Percentiles rank a stretch among this genome's conserved stretches.
Conservation (phyloP, 495 filamentous ascomycete genomes). For the Xeromyces bisporus region DNA sequence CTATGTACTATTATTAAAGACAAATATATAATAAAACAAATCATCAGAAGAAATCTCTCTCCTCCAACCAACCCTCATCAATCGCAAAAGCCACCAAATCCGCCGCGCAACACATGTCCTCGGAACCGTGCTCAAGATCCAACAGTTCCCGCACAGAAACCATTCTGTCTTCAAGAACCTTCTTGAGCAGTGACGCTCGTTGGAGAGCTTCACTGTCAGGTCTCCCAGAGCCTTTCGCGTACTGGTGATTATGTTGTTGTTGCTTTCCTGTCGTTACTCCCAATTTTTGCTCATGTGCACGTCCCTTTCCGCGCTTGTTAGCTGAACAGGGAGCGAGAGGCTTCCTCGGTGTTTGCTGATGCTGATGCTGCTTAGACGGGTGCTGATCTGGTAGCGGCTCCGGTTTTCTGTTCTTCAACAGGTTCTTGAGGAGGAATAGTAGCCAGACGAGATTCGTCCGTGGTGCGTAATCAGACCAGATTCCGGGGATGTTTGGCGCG, state of each 20-base stretch:
- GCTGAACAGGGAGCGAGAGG: conserved; percentile 23
- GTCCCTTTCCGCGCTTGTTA: conserved; percentile 6
- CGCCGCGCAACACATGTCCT: conserved; percentile 34
- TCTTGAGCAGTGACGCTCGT: conserved; percentile 11
- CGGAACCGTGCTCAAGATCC: conserved; percentile 23
- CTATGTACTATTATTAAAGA: no score
- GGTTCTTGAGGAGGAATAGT: conserved; percentile 29
- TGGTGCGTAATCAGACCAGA: conserved; percentile 31
- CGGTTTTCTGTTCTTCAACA: conserved; percentile 23
- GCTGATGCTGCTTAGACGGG: neutral
- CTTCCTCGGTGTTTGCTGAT: conserved; percentile 7
- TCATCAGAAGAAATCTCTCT: conserved; percentile 18
- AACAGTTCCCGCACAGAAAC: conserved; percentile 18
- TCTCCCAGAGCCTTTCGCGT: conserved; percentile 1
- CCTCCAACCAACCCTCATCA: conserved; percentile 27
- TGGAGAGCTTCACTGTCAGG: conserved; percentile 2
- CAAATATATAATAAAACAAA: neutral
- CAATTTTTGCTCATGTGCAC: conserved; percentile 4
- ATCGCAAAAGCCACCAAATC: conserved; percentile 32
- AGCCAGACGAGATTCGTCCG: conserved; percentile 35
- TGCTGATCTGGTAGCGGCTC: conserved; percentile 4
- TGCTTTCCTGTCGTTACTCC: no score
- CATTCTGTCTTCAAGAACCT: conserved; percentile 19
- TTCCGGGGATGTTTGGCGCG: conserved; percentile 16
- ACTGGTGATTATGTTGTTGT: no score